phyloP scores from a whole-genome alignment of 371 early-diverging fungal species.

The Mucor sp. region DNA sequence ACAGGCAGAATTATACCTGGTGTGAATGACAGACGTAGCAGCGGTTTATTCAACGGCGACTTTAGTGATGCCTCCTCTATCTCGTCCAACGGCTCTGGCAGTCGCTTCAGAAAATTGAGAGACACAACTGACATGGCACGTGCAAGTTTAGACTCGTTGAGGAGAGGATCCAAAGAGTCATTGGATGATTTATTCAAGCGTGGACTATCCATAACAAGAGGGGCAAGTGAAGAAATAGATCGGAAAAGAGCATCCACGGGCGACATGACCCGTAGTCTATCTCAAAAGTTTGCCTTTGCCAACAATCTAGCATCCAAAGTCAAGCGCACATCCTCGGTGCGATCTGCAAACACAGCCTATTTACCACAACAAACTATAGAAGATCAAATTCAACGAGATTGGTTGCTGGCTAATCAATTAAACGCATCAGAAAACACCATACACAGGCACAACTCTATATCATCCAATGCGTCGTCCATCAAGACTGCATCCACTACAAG shows the following conservation, averaged over 20 bases:
- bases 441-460: constrained; percentile 6
- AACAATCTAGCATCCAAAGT: constrained; percentile 22
- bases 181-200: constrained; percentile 45
- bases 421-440: constrained; percentile 12
- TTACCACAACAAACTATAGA: constrained; percentile 9
- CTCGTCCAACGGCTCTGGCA: constrained; percentile 36
- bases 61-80: constrained; percentile 51
- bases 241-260: constrained; percentile 42
- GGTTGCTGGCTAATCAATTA: constrained; percentile 31
- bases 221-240: constrained; percentile 20
- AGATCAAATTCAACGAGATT: constrained; percentile 26
- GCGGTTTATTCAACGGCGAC: constrained; percentile 29
- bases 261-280: constrained; percentile 33
- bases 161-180: constrained; percentile 44
- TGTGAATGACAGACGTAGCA: constrained; percentile 36
- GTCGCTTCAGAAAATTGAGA: constrained; percentile 37
- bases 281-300: constrained; percentile 33
- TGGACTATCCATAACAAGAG: constrained; percentile 22
- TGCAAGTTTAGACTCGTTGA: constrained; percentile 44
- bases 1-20: constrained; percentile 41
- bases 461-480: constrained; percentile 14
- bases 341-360: constrained; percentile 9
- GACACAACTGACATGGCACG: constrained; percentile 49
- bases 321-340: constrained; percentile 26
- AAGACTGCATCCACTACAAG: constrained; percentile 11